These are phyloP conservation scores for Starmerella roubikii DNA, from an alignment of 805 yeast genomes.

Conservation along the genomic window DNA sequence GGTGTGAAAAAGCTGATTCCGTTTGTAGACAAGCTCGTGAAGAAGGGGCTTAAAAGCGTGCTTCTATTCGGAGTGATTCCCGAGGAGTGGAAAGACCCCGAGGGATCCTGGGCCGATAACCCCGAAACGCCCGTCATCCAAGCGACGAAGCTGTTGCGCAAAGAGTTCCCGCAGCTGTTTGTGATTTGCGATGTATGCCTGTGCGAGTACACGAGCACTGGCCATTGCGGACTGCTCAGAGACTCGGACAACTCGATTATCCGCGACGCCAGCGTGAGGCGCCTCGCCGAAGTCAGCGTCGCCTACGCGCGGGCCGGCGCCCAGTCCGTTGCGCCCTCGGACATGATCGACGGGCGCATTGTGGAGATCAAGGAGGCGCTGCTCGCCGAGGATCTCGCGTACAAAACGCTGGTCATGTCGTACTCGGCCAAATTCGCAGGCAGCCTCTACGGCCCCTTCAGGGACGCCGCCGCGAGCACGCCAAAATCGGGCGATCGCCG, in stretches of 20 bases:
- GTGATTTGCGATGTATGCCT: conserved; percentile 90
- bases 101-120: conserved; percentile 87
- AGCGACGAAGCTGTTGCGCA: conserved; percentile 52
- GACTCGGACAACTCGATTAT: conserved; percentile 74
- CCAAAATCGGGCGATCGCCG: conserved; percentile 87
- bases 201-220: conserved; percentile 93
- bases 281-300: conserved; percentile 89
- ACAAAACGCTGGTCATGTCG: conserved; percentile 77
- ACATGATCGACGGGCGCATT: conserved; percentile 94
- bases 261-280: conserved; percentile 55
- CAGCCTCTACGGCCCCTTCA: conserved; percentile 84
- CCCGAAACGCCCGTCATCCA: conserved; percentile 89
- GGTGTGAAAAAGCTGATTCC: conserved; percentile 71
- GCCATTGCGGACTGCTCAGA: conserved; percentile 88
- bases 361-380: conserved; percentile 76
- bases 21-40: conserved; percentile 53
- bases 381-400: conserved; percentile 68
- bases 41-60: conserved; percentile 73
- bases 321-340: conserved; percentile 89
- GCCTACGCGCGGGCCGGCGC: conserved; percentile 95
- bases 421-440: conserved; percentile 93
- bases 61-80: conserved; percentile 80
- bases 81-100: conserved; percentile 60
- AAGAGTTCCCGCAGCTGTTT: conserved; percentile 65
- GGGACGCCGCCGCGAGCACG: conserved; percentile 91